These are phyloP conservation scores for Malus hybrid DNA, from an alignment of 331 rosid genomes.

Conservation along the genomic window DNA sequence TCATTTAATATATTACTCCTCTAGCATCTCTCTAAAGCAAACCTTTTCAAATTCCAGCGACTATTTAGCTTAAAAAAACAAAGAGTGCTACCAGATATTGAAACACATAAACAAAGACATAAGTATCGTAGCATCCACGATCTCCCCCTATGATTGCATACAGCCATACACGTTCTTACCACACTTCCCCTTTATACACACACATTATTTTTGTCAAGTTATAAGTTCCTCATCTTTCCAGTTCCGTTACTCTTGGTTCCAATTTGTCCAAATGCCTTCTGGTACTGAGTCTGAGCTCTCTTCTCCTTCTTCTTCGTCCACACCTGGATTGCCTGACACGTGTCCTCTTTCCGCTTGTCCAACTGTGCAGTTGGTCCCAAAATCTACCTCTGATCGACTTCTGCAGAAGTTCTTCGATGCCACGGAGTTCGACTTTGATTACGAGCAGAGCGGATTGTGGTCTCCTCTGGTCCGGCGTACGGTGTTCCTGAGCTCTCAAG, in stretches of 20 bases:
- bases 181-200: slow-evolving; percentile 14
- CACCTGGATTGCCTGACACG: not conserved
- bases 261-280: slow-evolving; percentile 5
- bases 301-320: slow-evolving; percentile 18
- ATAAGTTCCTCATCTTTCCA: too few relatives aligned
- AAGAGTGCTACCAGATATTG: not conserved
- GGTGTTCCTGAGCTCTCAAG: slow-evolving; percentile 58
- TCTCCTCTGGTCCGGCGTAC: slow-evolving; percentile 65
- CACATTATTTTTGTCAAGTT: not conserved
- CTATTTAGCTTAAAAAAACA: not conserved
- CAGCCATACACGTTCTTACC: slow-evolving; percentile 76
- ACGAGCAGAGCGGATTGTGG: slow-evolving; percentile 77
- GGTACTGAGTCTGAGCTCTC: slow-evolving; percentile 15
- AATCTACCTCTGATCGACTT: slow-evolving; percentile 49
- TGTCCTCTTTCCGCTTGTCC: not conserved
- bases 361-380: slow-evolving; percentile 43
- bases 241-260: not conserved
- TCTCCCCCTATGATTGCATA: slow-evolving; percentile 43
- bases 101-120: slow-evolving; percentile 18
- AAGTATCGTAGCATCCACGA: slow-evolving; percentile 43
- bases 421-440: slow-evolving; percentile 53
- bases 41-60: not conserved
- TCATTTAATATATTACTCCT: too few relatives aligned
- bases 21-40: not conserved
- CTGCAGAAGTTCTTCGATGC: slow-evolving; percentile 55